Percentiles rank a stretch among this genome's conserved stretches.
Evolutionary conservation across 371 early-diverging fungal genomes (phyloP).

Genomic region (Circinella umbellata): DNA sequence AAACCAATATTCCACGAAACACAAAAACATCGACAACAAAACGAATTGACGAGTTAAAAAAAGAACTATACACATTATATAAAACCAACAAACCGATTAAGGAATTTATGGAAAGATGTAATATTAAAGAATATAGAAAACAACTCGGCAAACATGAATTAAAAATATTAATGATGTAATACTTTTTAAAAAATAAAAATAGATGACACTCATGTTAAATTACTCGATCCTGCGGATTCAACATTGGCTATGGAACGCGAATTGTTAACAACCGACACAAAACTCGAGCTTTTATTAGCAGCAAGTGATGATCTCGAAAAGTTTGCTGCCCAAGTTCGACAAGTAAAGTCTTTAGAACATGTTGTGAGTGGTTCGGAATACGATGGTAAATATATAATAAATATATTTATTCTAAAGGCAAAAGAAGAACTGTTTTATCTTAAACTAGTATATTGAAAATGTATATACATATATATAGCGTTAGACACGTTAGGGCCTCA

Average conservation of each 20-base stretch:
- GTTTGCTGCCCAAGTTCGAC: constrained; percentile 58
- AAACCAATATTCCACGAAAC: constrained; percentile 12
- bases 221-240: constrained; percentile 47
- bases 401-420: not conserved
- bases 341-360: constrained; percentile 58
- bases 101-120: constrained; percentile 64
- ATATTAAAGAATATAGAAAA: too few relatives aligned
- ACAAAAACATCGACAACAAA: constrained; percentile 21
- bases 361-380: constrained; percentile 55
- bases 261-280: constrained; percentile 56
- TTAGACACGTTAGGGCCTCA: constrained; percentile 52
- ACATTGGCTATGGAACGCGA: constrained; percentile 57
- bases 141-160: not conserved
- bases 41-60: constrained; percentile 31
- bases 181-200: not conserved
- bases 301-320: constrained; percentile 59
- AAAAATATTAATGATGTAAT: too few relatives aligned
- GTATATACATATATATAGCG: constrained; percentile 24
- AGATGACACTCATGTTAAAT: constrained; percentile 52
- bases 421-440: too few relatives aligned
- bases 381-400: constrained; percentile 36
- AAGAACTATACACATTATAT: constrained; percentile 37
- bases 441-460: too few relatives aligned
- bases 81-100: constrained; percentile 50
- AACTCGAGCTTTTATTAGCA: constrained; percentile 58